phyloP scores from a whole-genome alignment of 1,284 basidiomycete species.

The Volvariella volvacea region DNA sequence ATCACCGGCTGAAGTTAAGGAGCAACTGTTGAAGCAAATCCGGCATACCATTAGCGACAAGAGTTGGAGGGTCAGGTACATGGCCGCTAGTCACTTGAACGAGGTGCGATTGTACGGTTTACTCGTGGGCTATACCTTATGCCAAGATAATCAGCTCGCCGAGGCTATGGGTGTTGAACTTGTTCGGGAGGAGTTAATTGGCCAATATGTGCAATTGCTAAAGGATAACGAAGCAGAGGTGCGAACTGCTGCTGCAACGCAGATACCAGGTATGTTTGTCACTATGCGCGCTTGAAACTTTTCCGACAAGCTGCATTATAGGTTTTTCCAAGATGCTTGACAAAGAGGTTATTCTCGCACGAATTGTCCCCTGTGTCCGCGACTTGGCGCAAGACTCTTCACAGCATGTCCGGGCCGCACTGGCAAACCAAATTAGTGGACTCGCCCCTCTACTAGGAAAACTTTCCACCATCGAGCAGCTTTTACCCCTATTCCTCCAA shows the following conservation, averaged over 20 bases:
- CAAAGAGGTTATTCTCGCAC: slow-evolving; percentile 89
- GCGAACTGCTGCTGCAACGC: slow-evolving; percentile 90
- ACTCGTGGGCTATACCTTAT: slow-evolving; percentile 5
- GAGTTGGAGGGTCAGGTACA: slow-evolving; percentile 98
- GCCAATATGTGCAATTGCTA: slow-evolving; percentile 88
- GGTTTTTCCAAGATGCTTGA: slow-evolving; percentile 95
- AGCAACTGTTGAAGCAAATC: slow-evolving; percentile 85
- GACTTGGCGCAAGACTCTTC: slow-evolving; percentile 92
- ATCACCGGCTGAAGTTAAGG: slow-evolving; percentile 83
- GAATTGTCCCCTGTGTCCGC: slow-evolving; percentile 94
- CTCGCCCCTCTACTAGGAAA: slow-evolving; percentile 93
- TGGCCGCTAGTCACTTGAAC: slow-evolving; percentile 98
- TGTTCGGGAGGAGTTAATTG: slow-evolving; percentile 91
- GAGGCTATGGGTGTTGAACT: slow-evolving; percentile 89
- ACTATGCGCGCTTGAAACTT: slow-evolving; percentile 8
- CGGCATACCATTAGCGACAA: slow-evolving; percentile 88
- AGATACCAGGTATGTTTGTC: slow-evolving; percentile 80
- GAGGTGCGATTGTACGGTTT: slow-evolving; percentile 45
- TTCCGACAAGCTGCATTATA: slow-evolving; percentile 24
- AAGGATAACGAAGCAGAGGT: slow-evolving; percentile 99
- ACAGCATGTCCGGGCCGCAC: slow-evolving; percentile 95
- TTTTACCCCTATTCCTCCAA: slow-evolving; percentile 95
- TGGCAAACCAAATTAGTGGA: slow-evolving; percentile 97
- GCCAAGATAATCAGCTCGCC: slow-evolving; percentile 55
- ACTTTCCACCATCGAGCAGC: slow-evolving; percentile 92